Evolutionary conservation across 148 eudicot species (phyloP).

Genomic region (Vaccinium myrtillus): DNA sequence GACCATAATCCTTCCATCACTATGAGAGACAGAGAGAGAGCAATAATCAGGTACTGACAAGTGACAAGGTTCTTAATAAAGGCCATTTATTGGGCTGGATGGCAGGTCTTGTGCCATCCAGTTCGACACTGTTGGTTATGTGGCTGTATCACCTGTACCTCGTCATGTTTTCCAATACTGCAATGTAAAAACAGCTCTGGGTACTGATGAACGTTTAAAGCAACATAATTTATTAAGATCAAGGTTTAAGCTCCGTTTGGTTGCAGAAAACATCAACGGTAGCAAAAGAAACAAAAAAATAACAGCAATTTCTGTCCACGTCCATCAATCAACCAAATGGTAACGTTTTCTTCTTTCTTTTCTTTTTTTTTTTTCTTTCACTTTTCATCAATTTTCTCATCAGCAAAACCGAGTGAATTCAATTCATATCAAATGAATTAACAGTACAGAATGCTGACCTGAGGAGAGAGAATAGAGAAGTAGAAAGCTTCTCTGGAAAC

Average conservation of each 20-base stretch:
- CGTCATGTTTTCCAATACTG: too few species aligned
- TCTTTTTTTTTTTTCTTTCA: neutral
- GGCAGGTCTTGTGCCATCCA: too few species aligned
- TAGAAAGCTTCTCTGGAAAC: constrained; percentile 63
- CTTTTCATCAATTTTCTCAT: neutral
- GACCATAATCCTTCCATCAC: constrained; percentile 74
- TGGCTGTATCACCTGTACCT: too few species aligned
- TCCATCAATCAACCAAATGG: neutral
- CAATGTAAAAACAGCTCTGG: too few species aligned
- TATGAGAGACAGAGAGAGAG: constrained; percentile 17
- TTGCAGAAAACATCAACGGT: neutral
- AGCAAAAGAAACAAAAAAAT: neutral
- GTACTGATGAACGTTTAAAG: neutral
- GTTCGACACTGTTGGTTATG: too few species aligned
- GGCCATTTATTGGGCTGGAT: too few species aligned
- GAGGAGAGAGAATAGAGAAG: constrained; percentile 66
- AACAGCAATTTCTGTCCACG: too few species aligned
- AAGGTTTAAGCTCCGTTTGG: neutral
- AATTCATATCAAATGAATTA: neutral
- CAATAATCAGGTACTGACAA: neutral
- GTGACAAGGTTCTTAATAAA: too few species aligned
- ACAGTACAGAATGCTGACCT: constrained; percentile 31
- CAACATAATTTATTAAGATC: neutral
- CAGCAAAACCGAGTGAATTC: neutral
- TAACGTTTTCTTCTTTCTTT: too few species aligned